Evolutionary conservation across 345 rosid species (phyloP).

Genomic region (Adansonia digitata): DNA sequence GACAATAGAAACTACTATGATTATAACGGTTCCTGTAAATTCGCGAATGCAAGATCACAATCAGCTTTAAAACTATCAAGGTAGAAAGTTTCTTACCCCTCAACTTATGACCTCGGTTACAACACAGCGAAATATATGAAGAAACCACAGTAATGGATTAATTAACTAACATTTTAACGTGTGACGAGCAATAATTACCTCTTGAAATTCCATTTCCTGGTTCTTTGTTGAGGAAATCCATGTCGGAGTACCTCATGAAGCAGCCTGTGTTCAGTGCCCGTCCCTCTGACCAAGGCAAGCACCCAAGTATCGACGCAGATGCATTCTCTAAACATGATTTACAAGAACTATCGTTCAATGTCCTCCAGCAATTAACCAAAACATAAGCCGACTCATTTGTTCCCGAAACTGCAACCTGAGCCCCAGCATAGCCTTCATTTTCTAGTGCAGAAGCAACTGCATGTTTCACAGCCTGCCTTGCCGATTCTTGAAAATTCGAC

Average conservation of each 20-base stretch:
- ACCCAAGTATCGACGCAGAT: slow-evolving; percentile 44
- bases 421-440: slow-evolving; percentile 48
- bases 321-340: slow-evolving; percentile 66
- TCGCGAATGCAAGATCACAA: neutral
- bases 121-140: neutral
- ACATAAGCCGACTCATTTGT: slow-evolving; percentile 53
- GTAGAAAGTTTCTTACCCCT: too few relatives aligned
- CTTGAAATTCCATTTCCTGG: slow-evolving; percentile 41
- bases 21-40: slow-evolving; percentile 52
- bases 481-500: slow-evolving; percentile 36
- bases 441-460: slow-evolving; percentile 43
- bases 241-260: slow-evolving; percentile 72
- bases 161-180: neutral
- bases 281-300: slow-evolving; percentile 89
- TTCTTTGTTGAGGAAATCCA: slow-evolving; percentile 59
- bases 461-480: slow-evolving; percentile 38
- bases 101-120: too few relatives aligned
- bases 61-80: neutral
- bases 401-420: slow-evolving; percentile 25
- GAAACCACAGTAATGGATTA: neutral
- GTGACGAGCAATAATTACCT: slow-evolving; percentile 38
- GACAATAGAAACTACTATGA: slow-evolving; percentile 61
- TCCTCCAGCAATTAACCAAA: slow-evolving; percentile 81
- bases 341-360: slow-evolving; percentile 57
- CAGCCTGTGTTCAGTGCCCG: slow-evolving; percentile 83